Base-by-base conservation (phyloP, 208 protist species). In the Crithidia fasciculata region DNA sequence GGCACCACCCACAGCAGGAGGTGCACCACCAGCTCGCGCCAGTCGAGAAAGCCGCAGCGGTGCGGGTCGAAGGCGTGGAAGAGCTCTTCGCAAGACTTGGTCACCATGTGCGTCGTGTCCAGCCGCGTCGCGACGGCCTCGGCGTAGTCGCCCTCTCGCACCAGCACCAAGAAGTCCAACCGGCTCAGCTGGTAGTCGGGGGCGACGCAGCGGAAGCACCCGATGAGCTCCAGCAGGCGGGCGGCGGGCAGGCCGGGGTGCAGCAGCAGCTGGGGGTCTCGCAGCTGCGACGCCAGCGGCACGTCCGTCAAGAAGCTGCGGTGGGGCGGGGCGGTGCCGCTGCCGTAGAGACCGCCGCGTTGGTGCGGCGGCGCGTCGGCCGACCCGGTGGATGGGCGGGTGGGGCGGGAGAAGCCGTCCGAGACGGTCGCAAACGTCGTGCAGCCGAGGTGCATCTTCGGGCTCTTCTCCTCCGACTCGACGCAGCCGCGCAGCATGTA, bases 11-110 rank as follows among this genome's bases (percentile, higher is more conserved):
- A 97, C 19, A 97, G 85, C 6, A 97, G 80, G 28, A 97, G 74
- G 65, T 97, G 93, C 53, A 95, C 69, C 13, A 95, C 72, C 55
- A 95, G 74, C 67, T 95, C 90, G 3, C 93, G 74, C 93, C 93
- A 97, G 76, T 97, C 93, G 37, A 95, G 84, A 15, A 91, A 68
- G 41, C 88, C 93, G 39, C 69, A 83, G 28, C 28, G 72, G 36
- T 80, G 64, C 13, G 68, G 47, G 74, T 97, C 93, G 72, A 97
- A 95, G 19, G 69, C 37, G 8, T 53, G 40, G 69, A 97, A 97
- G 37, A 97, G 68, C 61, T 87, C 85, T 44, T 76, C 63, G 8
- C 69, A 45, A 6, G 83, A 78, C 54, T 76, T 81, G 18, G 69
- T 5, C 13, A 41, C 56, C 39, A 19, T 73, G 58, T 69, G 57